phyloP scores from a whole-genome alignment of 805 yeast species.

The Schizosaccharomyces pombe region DNA sequence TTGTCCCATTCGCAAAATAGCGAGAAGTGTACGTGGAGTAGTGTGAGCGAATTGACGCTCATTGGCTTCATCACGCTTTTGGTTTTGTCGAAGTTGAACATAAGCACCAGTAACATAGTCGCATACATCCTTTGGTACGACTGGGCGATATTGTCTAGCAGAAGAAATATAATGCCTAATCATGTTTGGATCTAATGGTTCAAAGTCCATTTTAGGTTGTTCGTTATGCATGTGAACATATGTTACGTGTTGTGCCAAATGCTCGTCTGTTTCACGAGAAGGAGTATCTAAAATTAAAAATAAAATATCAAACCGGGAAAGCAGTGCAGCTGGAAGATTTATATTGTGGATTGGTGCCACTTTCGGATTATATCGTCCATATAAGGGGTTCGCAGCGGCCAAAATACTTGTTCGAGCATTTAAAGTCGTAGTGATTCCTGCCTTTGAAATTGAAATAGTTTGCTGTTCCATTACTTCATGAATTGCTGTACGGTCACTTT shows the following conservation, averaged over 20 bases:
- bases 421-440: constrained; percentile 87
- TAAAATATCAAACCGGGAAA: constrained; percentile 82
- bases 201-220: constrained; percentile 57
- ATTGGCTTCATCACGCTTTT: constrained; percentile 54
- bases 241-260: constrained; percentile 80
- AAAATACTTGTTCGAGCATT: constrained; percentile 87
- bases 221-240: constrained; percentile 81
- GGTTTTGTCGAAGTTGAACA: constrained; percentile 79
- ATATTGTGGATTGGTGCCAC: constrained; percentile 86
- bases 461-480: constrained; percentile 99
- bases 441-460: constrained; percentile 88
- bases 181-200: constrained; percentile 53
- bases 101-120: constrained; percentile 70
- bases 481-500: constrained; percentile 83
- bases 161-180: constrained; percentile 71
- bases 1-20: constrained; percentile 76
- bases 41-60: constrained; percentile 67
- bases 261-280: constrained; percentile 51
- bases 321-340: constrained; percentile 83
- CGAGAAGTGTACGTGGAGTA: constrained; percentile 84
- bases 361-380: constrained; percentile 79
- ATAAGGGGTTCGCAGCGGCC: constrained; percentile 96
- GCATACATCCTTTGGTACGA: constrained; percentile 59
- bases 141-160: constrained; percentile 71
- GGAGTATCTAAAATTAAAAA: constrained; percentile 75